Evolutionary conservation across 805 yeast species (phyloP).

Genomic region (Cyberlindnera mississippiensis): DNA sequence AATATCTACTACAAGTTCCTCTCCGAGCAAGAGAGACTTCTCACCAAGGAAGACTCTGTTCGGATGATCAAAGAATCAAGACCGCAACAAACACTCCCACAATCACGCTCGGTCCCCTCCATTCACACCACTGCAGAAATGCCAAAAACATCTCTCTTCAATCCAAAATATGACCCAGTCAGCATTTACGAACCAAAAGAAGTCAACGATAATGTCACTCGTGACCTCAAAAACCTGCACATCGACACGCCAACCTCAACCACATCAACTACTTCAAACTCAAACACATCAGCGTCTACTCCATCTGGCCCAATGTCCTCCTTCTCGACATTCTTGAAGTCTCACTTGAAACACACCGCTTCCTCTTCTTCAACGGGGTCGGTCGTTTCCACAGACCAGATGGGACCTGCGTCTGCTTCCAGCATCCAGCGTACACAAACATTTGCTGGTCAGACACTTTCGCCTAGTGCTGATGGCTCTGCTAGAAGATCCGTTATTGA

Average conservation of each 20-base stretch:
- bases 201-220: background rate
- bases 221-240: slow-evolving; percentile 1
- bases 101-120: background rate
- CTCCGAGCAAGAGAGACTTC: slow-evolving; percentile 19
- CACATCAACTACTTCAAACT: background rate
- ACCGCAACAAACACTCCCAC: background rate
- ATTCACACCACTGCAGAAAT: background rate
- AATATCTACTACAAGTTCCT: slow-evolving; percentile 31
- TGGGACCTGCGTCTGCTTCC: background rate
- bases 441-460: slow-evolving; percentile 1
- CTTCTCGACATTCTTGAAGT: slow-evolving; percentile 7
- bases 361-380: background rate
- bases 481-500: background rate
- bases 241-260: slow-evolving; percentile 1
- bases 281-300: background rate
- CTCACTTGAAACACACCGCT: slow-evolving; percentile 4
- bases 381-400: background rate
- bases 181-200: background rate
- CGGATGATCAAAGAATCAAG: slow-evolving; percentile 1
- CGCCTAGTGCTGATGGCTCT: background rate
- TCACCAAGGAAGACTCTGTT: slow-evolving; percentile 8
- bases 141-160: background rate
- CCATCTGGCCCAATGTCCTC: slow-evolving; percentile 5
- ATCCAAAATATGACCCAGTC: background rate
- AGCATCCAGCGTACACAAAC: slow-evolving; percentile 8